Evolutionary conservation across 306 rosid species (phyloP).

Genomic region (Heteromeles arbutifolia): DNA sequence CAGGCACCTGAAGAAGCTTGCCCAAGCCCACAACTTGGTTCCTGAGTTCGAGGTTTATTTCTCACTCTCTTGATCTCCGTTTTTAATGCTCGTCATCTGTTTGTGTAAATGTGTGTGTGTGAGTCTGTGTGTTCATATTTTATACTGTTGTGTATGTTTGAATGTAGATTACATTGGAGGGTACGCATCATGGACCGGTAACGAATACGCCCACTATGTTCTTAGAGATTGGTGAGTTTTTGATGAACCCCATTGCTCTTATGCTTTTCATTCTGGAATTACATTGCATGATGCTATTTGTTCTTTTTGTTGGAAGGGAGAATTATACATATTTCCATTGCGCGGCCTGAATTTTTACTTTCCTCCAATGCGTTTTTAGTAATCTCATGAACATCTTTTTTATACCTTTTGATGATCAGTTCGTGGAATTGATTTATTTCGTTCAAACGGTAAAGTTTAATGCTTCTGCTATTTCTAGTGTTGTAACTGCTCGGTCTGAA

Average conservation of each 20-base stretch:
- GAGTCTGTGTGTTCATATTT: neutral
- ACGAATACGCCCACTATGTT: conserved; percentile 79
- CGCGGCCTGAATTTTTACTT: neutral
- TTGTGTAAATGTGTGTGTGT: neutral
- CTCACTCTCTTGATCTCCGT: neutral
- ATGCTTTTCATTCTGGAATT: neutral
- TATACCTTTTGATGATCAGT: neutral
- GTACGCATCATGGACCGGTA: conserved; percentile 90
- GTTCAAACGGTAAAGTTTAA: neutral
- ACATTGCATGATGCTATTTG: neutral
- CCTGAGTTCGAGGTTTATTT: conserved; percentile 87
- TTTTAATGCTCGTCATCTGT: neutral
- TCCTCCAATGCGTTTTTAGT: neutral
- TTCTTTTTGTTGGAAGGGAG: neutral
- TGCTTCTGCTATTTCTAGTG: neutral
- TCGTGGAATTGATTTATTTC: neutral
- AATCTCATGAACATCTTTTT: neutral
- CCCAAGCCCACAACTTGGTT: conserved; percentile 56
- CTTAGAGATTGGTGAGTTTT: conserved; percentile 75
- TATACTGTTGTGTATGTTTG: neutral
- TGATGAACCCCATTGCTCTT: neutral
- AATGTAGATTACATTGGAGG: conserved; percentile 86
- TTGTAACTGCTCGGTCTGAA: neutral
- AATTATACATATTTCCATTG: neutral
- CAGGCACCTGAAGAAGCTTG: conserved; percentile 59